Conservation (phyloP, 2,329 filamentous ascomycete species). For the Ilyonectria sp. region DNA sequence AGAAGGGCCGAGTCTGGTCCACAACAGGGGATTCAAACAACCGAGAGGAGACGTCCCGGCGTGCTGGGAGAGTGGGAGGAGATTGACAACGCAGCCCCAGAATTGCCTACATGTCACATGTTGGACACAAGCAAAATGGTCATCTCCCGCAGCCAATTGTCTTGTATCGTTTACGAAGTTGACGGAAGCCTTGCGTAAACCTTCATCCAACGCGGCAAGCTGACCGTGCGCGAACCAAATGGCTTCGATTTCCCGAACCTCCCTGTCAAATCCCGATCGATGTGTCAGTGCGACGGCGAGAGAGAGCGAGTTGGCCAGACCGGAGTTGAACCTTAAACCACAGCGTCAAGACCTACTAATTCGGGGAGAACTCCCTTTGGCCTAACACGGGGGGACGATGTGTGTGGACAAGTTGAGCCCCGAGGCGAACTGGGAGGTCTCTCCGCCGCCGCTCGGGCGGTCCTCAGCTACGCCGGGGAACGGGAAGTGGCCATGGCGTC, state of each 20-base stretch:
- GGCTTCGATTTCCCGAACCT: constrained; percentile 4
- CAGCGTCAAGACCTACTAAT: constrained; percentile 17
- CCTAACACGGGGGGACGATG: background rate
- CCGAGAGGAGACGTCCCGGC: background rate
- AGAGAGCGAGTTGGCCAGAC: constrained; percentile 16
- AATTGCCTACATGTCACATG: constrained; percentile 10
- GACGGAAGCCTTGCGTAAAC: constrained; percentile 12
- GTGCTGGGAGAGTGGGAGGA: constrained; percentile 4
- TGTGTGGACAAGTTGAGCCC: background rate
- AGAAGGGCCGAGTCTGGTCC: constrained; percentile 16
- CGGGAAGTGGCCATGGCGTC: constrained; percentile 10
- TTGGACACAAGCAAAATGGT: background rate
- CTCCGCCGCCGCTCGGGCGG: constrained; percentile 7
- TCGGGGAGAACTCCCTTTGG: background rate
- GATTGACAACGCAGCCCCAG: constrained; percentile 1
- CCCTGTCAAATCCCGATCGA: background rate
- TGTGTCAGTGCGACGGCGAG: constrained; percentile 23
- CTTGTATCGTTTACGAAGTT: constrained; percentile 10
- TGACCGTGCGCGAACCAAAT: background rate
- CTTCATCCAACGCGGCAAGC: background rate
- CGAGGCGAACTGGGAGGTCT: constrained; percentile 10
- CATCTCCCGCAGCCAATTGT: constrained; percentile 1
- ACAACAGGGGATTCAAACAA: constrained; percentile 2
- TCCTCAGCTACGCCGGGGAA: constrained; percentile 20
- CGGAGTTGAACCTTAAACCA: constrained; percentile 15